Conservation (phyloP, 2,329 filamentous ascomycete genomes). For the Alternaria arborescens region DNA sequence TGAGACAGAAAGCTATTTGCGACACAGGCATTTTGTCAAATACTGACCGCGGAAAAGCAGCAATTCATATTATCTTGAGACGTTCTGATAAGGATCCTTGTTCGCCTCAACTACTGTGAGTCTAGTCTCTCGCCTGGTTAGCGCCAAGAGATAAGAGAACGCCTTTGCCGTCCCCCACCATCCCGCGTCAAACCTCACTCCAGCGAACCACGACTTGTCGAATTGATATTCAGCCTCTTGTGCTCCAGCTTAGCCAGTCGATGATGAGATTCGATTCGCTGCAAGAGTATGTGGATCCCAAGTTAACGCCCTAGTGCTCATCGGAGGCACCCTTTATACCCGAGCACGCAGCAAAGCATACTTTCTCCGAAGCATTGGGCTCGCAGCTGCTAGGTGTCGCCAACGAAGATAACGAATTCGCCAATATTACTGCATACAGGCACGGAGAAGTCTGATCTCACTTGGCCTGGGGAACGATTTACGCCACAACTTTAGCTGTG, state of each 20-base stretch:
- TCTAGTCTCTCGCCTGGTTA: conserved; percentile 31
- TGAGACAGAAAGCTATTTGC: conserved; percentile 9
- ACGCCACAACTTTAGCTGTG: conserved; percentile 34
- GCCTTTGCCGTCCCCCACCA: conserved; percentile 44
- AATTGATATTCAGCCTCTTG: conserved; percentile 29
- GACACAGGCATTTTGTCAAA: conserved; percentile 37
- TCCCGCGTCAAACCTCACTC: conserved; percentile 35
- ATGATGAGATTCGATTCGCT: conserved; percentile 21
- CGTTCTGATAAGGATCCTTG: conserved; percentile 42
- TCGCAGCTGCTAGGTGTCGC: conserved; percentile 18
- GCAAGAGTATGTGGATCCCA: conserved; percentile 11
- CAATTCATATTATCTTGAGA: conserved; percentile 35
- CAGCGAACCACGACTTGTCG: conserved; percentile 25
- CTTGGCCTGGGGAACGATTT: conserved; percentile 34
- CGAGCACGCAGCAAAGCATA: conserved; percentile 19
- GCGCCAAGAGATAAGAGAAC: conserved; percentile 50
- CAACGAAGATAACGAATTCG: conserved; percentile 41
- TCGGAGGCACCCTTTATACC: conserved; percentile 22
- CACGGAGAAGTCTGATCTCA: conserved; percentile 33
- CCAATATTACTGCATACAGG: conserved; percentile 24
- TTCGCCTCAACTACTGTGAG: conserved; percentile 23
- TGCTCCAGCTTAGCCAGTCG: conserved; percentile 8
- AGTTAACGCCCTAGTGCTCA: conserved; percentile 28
- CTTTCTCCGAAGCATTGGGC: conserved; percentile 26
- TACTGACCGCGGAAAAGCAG: conserved; percentile 45